These are phyloP conservation scores for Stephanocyclus meneghinianus DNA, from an alignment of 352 stramenopile species.

Conservation along the genomic window DNA sequence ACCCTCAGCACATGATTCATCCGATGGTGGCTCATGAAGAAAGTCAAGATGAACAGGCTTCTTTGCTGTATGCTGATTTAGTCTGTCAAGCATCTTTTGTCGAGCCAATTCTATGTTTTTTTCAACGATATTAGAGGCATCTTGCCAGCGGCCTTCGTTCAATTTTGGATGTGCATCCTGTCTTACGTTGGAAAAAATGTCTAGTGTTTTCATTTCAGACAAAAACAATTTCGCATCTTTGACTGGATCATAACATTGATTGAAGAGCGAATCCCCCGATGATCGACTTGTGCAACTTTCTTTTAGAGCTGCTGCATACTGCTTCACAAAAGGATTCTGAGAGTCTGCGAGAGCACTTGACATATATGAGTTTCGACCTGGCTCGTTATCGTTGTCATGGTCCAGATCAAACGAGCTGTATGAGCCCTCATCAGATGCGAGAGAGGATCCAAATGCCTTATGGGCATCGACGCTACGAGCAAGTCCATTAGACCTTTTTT, in stretches of 20 bases:
- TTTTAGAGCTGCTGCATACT: constrained; percentile 5
- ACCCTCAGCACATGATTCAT: background rate
- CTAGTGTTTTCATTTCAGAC: background rate
- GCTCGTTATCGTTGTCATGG: background rate
- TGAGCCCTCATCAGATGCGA: background rate
- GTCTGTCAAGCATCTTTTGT: constrained; percentile 1
- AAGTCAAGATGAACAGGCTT: background rate
- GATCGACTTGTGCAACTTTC: background rate
- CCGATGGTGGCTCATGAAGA: background rate
- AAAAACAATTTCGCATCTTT: constrained; percentile 9
- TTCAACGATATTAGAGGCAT: constrained; percentile 4
- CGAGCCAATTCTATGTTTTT: constrained; percentile 3
- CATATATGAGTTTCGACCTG: background rate
- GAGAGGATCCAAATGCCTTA: background rate
- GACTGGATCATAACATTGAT: background rate
- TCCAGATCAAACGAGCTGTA: background rate
- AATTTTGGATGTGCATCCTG: background rate
- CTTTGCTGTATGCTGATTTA: background rate
- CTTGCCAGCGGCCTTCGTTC: constrained; percentile 6
- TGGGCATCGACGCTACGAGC: too few relatives aligned
- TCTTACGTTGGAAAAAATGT: background rate
- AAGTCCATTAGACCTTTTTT: too few relatives aligned
- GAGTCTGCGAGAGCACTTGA: background rate
- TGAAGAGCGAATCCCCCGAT: background rate
- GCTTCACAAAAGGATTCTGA: constrained; percentile 4